Percentiles rank a stretch among this genome's conserved stretches.
Conservation (phyloP, 2,329 filamentous ascomycete genomes). For the Alternaria brassicicola region DNA sequence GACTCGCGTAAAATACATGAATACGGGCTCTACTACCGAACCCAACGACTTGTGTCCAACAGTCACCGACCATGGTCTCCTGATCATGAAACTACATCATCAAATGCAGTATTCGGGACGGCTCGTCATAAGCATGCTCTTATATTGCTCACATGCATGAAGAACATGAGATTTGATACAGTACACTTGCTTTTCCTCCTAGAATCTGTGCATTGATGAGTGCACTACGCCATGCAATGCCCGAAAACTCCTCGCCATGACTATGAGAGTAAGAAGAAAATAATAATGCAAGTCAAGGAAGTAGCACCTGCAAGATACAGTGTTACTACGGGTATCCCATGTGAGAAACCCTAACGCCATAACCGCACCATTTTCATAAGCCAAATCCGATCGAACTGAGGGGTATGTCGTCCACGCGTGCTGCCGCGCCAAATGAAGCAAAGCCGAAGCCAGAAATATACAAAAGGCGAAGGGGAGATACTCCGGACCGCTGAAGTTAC, state of each 20-base stretch:
- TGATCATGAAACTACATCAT: background rate
- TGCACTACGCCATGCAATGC: conserved; percentile 36
- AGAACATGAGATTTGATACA: conserved; percentile 24
- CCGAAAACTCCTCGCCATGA: conserved; percentile 38
- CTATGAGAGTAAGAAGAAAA: conserved; percentile 26
- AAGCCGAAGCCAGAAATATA: conserved; percentile 32
- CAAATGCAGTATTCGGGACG: background rate
- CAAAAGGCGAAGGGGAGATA: conserved; percentile 23
- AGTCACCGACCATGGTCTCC: background rate
- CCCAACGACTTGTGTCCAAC: background rate
- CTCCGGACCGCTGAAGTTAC: conserved; percentile 5
- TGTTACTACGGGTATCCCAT: conserved; percentile 39
- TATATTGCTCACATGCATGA: conserved; percentile 11
- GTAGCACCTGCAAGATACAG: conserved; percentile 24
- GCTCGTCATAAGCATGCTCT: conserved; percentile 1
- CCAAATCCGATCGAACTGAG: conserved; percentile 24
- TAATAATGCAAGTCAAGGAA: conserved; percentile 30
- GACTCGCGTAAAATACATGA: background rate
- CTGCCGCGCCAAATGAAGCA: conserved; percentile 30
- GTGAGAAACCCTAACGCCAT: conserved; percentile 35
- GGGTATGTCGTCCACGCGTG: conserved; percentile 27
- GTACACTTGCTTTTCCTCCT: conserved; percentile 34
- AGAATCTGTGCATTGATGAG: conserved; percentile 19
- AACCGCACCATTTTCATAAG: conserved; percentile 28
- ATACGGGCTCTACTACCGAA: background rate